Evolutionary conservation across 257 asterid species (phyloP).

Genomic region (Solanum bukasovii): DNA sequence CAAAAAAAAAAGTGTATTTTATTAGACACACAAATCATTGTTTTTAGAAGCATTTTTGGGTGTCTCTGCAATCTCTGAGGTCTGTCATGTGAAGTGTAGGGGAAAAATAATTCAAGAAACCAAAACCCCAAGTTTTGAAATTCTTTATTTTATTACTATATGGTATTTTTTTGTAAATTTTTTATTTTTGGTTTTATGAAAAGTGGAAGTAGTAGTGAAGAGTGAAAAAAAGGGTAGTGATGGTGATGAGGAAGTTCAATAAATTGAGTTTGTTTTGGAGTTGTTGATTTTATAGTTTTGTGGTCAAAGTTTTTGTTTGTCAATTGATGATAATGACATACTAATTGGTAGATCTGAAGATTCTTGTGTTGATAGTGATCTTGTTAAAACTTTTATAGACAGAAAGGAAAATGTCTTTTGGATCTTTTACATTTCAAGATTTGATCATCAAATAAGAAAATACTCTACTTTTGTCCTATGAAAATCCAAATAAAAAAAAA

Average conservation of each 20-base stretch:
- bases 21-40: background rate
- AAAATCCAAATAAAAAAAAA: background rate
- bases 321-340: slow-evolving; percentile 35
- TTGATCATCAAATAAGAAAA: background rate
- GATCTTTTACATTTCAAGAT: background rate
- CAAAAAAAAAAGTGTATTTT: background rate
- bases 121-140: slow-evolving; percentile 2
- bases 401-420: background rate
- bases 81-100: slow-evolving; percentile 24
- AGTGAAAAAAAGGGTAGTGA: background rate
- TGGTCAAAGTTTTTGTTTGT: slow-evolving; percentile 20
- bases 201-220: background rate
- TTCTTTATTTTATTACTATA: background rate
- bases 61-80: slow-evolving; percentile 11
- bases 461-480: background rate
- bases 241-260: background rate
- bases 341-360: slow-evolving; percentile 42
- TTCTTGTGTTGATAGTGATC: background rate
- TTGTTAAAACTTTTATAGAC: background rate
- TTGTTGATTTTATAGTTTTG: background rate
- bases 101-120: background rate
- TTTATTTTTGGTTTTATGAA: background rate
- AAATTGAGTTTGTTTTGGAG: background rate
- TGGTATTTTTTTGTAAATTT: background rate
- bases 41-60: slow-evolving; percentile 15